These are phyloP conservation scores for Kodamaea kakaduensis DNA, from an alignment of 805 yeast species.

Conservation along the genomic window DNA sequence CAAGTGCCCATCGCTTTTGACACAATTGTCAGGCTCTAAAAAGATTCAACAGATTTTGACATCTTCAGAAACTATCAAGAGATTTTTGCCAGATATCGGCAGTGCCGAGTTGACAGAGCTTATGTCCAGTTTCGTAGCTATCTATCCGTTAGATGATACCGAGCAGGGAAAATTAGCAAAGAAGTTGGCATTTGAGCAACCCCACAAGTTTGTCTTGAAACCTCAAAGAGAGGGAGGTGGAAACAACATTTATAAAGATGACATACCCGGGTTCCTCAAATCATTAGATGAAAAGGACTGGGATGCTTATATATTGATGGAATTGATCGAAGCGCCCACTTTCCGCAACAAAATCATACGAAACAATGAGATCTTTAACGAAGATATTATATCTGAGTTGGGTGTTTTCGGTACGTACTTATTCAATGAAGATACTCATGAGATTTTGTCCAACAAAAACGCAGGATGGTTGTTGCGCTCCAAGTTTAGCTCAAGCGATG, in stretches of 20 bases:
- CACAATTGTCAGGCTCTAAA: conserved; percentile 91
- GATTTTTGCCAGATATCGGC: conserved; percentile 40
- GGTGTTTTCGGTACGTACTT: conserved; percentile 85
- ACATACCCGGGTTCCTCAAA: conserved; percentile 71
- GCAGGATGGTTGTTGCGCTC: conserved; percentile 89
- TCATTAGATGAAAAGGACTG: conserved; percentile 64
- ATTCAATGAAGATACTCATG: conserved; percentile 62
- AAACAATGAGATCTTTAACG: conserved; percentile 57
- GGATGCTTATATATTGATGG: conserved; percentile 93
- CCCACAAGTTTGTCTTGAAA: conserved; percentile 77
- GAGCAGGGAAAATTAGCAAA: conserved; percentile 59
- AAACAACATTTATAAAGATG: conserved; percentile 82
- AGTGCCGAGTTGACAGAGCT: conserved; percentile 30
- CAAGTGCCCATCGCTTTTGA: conserved; percentile 85
- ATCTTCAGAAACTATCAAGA: conserved; percentile 41
- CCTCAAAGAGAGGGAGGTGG: conserved; percentile 99
- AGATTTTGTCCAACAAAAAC: conserved; percentile 56
- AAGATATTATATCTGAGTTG: conserved; percentile 80
- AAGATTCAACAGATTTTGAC: conserved; percentile 90
- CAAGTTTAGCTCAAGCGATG: conserved; percentile 81
- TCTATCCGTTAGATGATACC: conserved; percentile 79
- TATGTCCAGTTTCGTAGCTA: conserved; percentile 71
- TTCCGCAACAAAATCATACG: conserved; percentile 67
- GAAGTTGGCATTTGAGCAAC: conserved; percentile 59
- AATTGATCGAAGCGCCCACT: conserved; percentile 75